A percentile compares a stretch with the other conserved stretches of the same genome.
Evolutionary conservation across 2,329 filamentous ascomycete genomes (phyloP).

Genomic region (Neofusicoccum umdonicola): DNA sequence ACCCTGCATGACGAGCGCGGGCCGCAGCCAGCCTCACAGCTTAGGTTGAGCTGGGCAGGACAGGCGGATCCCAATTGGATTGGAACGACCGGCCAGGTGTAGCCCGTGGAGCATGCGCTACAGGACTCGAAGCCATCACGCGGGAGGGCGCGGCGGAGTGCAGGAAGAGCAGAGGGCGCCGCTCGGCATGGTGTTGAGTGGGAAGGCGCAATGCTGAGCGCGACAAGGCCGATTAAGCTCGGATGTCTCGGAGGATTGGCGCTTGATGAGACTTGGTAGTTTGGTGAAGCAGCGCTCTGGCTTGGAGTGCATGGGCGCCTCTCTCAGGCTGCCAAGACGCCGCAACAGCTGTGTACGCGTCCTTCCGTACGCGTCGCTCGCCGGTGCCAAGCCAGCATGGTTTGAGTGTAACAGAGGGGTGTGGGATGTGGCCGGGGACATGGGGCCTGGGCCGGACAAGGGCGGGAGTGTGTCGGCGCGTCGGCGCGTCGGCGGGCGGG

Average conservation of each 20-base stretch:
- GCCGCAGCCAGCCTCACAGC: background rate
- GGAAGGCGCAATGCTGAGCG: background rate
- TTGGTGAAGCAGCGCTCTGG: too few relatives aligned
- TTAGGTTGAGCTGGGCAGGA: background rate
- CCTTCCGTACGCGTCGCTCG: background rate
- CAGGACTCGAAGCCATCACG: too few relatives aligned
- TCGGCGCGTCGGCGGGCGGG: background rate
- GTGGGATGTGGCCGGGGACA: background rate
- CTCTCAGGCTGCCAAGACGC: background rate
- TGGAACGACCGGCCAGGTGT: background rate
- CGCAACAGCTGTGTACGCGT: background rate
- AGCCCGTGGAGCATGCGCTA: background rate
- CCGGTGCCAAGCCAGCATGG: background rate
- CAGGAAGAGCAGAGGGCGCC: background rate
- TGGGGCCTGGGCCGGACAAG: background rate
- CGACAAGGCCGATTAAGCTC: background rate
- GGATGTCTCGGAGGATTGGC: background rate
- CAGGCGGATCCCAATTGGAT: too few relatives aligned
- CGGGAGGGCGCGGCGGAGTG: background rate
- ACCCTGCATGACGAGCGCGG: background rate
- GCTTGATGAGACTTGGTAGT: background rate
- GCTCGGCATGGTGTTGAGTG: background rate
- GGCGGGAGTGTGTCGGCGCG: background rate
- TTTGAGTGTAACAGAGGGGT: background rate
- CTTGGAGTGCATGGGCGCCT: background rate